Base-by-base conservation (phyloP, 129 eudicot species). In the Glebionis coronaria region DNA sequence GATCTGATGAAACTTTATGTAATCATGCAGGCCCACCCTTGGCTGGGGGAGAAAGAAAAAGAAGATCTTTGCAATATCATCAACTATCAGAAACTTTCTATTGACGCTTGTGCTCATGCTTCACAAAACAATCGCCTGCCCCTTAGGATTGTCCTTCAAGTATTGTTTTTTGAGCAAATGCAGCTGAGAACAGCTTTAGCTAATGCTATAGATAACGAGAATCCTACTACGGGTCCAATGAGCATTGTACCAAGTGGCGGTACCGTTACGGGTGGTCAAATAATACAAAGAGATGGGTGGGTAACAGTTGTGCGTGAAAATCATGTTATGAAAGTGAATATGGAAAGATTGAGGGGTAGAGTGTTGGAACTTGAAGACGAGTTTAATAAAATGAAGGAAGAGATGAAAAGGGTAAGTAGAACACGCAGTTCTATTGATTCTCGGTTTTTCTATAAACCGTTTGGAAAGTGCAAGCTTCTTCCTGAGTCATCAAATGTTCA, bases 71-170 rank as follows among this genome's bases (percentile, higher is more conserved):
- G 91, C 92, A 80, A 68, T 75, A 71, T 86, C n/a, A 84, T 93
- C 42, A 76, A 93, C 76, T 88, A 78, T 66, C 88, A 81, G 59
- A 93, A 93, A 71, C 97, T 93, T 29, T 88, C 98, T 3, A 74
- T 93, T 6, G 98, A 93, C 44, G 98, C 97, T 10, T 93, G 98
- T 78, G 90, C 96, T 51, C 97, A 91, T 52, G 97, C 96, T 63
- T 87, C 97, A 27, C 97, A 91, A 66, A 93, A 93, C 50, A 78
- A 75, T 12, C 78, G 87, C 69, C 68, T 93, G 38, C 98, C 98
- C 0, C 90, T 93, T 58, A 82, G 98, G 77, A 74, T 86, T 51
- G 78, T 88, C 65, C 88, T 93, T 68, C 97, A 93, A 78, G 97
- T 88, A 15, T 72, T 91, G 20, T 91, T 91, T 69, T 88, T 91